Evolutionary conservation across 2,329 filamentous ascomycete species (phyloP), one percentile per base, ranked within the genome.

Genomic region (Arthrinium puccinioides): DNA sequence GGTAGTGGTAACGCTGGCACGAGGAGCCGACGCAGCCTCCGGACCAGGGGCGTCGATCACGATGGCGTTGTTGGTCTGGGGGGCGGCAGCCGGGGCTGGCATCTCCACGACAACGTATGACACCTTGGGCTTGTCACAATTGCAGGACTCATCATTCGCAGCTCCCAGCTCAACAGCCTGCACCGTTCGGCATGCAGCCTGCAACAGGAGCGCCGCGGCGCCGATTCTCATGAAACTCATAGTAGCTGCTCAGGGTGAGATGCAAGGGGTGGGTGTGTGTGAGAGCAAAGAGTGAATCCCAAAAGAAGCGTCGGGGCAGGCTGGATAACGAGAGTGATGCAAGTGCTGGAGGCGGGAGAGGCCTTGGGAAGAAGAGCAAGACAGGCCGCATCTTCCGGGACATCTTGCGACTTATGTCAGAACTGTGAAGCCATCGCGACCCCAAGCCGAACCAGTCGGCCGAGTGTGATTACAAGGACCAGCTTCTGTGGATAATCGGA

Each of bases 141-240:
- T n/a, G 18, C 33, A 36, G n/a, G 33, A 36, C 6, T 36, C 33
- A 11, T 24, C 31, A 20, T 33, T 33, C 9, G 25, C 6, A 14
- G 25, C 25, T 20, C 33, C 33, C 11, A 24, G 11, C 2, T 14
- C 24, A 5, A 14, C 13, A 6, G 33, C 33, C 13, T 25, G 32
- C 13, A 16, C 19, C 6, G 31, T 25, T 18, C 24, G 32, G n/a
- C 18, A n/a, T 10, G 18, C 24, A 14, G 33, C 25, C 23, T 19
- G 23, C 3, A 36, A n/a, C 6, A 36, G 20, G 24, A 36, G 33
- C 18, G 24, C 33, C 7, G 13, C 18, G 33, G 33, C 24, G 20
- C 33, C 33, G 16, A 36, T 9, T 21, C 19, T 15, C n/a, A 11
- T 28, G 16, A 36, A 27, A 21, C 23, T n/a, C 33, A 36, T 36